Conservation (phyloP, 2,329 filamentous ascomycete species). For the Lachnellula occidentalis region DNA sequence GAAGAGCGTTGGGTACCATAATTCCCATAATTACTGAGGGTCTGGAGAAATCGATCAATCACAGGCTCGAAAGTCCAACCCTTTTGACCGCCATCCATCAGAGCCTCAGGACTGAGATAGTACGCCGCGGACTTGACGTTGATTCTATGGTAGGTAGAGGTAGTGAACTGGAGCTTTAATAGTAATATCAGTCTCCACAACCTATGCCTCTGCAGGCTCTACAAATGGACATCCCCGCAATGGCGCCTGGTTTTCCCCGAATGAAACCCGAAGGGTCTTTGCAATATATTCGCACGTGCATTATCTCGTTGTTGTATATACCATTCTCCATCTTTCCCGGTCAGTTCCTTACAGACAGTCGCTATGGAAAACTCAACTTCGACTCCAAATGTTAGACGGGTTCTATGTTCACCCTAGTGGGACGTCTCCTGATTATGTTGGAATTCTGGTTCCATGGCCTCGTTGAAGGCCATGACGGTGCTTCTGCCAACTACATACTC, state of each 20-base stretch:
- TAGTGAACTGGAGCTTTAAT: background rate
- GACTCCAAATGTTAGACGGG: background rate
- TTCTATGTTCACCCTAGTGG: background rate
- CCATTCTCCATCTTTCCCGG: background rate
- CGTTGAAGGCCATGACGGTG: too few relatives aligned
- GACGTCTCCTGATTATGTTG: too few relatives aligned
- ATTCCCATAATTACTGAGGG: background rate
- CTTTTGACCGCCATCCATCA: background rate
- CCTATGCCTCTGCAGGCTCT: background rate
- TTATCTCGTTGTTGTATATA: background rate
- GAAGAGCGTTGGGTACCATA: background rate
- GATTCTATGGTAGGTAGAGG: background rate
- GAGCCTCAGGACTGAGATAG: background rate
- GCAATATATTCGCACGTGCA: background rate
- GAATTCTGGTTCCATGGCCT: too few relatives aligned
- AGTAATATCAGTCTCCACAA: background rate
- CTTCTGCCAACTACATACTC: too few relatives aligned
- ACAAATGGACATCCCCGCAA: background rate
- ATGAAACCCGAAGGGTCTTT: background rate
- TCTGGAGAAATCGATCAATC: background rate
- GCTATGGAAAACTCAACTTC: background rate
- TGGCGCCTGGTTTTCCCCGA: background rate
- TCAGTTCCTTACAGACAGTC: background rate
- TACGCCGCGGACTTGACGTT: background rate
- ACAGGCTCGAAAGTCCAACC: background rate